Base-by-base conservation (phyloP, 768 basidiomycete genomes). In the Serendipita sp. region DNA sequence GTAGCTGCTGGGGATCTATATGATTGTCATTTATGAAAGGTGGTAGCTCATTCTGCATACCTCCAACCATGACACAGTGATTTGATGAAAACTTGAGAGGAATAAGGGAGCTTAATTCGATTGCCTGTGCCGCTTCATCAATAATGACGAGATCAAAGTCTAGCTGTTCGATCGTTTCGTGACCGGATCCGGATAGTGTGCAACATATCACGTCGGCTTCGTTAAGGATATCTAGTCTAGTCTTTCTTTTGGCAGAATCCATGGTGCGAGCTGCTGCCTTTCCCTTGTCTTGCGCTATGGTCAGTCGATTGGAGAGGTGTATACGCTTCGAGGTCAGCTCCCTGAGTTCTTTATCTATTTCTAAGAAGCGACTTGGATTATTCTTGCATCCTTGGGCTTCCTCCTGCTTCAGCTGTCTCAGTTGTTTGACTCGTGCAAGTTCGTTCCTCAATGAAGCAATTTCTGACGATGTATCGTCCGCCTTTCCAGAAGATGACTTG, bases 141-240 rank as follows among this genome's bases (percentile, higher is more conserved):
- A 99, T 95, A 72, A 99, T 85, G 68, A 99, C 81, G 75, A 95
- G 89, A 69, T 96, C 94, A 71, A 97, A 97, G 62, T 94, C 87
- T 67, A 90, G 81, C 40, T 81, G 78, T 64, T 88, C 83, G 45
- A 99, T 78, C 53, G 81, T 80, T 15, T 96, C 94, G 67, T 96
- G 90, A 3, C 94, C 96, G 16, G 95, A 80, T 36, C 95, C 95
- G 4, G 95, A 91, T 18, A 99, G 78, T 0, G 96, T 99, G 44
- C 85, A 80, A 71, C 96, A 99, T 62, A 99, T 87, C 48, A 99
- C 86, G 70, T 98, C 93, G 1, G 94, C 92, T 67, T 91, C 86
- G 45, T 80, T 77, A 44, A 99, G 76, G n/a, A 97, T 81, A 66
- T 90, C 83, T 18, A 79, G 73, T 37, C 88, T 82, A 48, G 83